Evolutionary conservation across 2,329 filamentous ascomycete species (phyloP).

Genomic region (Dothideomycetes sp.): DNA sequence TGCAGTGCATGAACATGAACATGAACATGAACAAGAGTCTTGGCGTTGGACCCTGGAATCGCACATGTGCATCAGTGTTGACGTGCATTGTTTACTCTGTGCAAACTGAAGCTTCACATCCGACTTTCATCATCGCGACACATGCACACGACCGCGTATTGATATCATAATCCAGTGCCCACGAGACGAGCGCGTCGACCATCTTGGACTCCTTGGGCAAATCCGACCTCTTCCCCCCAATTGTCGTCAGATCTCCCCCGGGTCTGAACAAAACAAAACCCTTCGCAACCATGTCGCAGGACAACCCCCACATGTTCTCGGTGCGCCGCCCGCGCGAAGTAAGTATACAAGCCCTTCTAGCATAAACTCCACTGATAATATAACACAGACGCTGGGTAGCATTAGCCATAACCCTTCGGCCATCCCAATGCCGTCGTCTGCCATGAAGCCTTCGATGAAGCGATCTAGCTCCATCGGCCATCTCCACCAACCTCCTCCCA

Average conservation of each 20-base stretch:
- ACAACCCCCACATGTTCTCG: constrained; percentile 69
- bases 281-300: constrained; percentile 82
- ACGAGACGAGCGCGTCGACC: too few relatives aligned
- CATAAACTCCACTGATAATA: constrained; percentile 1
- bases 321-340: constrained; percentile 88
- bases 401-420: constrained; percentile 66
- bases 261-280: too few relatives aligned
- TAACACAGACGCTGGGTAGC: constrained; percentile 65
- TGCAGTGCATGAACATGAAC: too few relatives aligned
- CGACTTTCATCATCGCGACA: neutral
- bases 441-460: constrained; percentile 94
- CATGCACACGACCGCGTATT: too few relatives aligned
- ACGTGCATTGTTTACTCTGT: neutral
- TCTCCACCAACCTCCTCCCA: constrained; percentile 51
- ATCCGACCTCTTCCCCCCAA: too few relatives aligned
- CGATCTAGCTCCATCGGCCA: constrained; percentile 70
- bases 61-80: neutral
- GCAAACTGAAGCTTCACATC: too few relatives aligned
- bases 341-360: constrained; percentile 22
- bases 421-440: constrained; percentile 83
- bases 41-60: neutral
- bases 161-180: too few relatives aligned
- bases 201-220: too few relatives aligned
- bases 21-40: too few relatives aligned
- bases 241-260: too few relatives aligned